These are phyloP conservation scores for Teratosphaeria nubilosa DNA, from an alignment of 2,329 filamentous ascomycete species.

Conservation along the genomic window DNA sequence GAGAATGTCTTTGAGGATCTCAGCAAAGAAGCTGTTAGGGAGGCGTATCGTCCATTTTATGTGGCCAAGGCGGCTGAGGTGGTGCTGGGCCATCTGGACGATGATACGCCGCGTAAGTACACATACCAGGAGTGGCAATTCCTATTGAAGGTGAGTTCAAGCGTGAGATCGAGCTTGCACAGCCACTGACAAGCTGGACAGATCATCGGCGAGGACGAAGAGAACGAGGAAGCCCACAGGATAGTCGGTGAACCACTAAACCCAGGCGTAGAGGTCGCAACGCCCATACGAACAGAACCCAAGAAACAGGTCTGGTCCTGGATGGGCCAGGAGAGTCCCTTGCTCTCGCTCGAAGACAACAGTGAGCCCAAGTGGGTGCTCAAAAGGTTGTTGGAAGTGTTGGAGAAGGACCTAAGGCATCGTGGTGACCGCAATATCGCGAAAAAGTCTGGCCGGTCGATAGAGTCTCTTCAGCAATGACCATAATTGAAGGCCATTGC, in stretches of 20 bases:
- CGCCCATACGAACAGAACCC: neutral
- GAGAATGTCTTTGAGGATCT: conserved; percentile 1
- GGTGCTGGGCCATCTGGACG: conserved; percentile 27
- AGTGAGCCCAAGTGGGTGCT: conserved; percentile 35
- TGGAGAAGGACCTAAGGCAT: conserved; percentile 29
- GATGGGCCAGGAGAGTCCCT: conserved; percentile 8
- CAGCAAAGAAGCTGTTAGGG: neutral
- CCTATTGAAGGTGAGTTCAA: conserved; percentile 19
- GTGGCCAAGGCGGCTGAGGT: conserved; percentile 30
- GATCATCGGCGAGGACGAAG: conserved; percentile 29
- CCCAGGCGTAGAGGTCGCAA: conserved; percentile 3
- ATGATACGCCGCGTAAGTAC: conserved; percentile 8
- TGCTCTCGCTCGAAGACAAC: conserved; percentile 20
- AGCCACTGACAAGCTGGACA: conserved; percentile 1
- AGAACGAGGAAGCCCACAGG: conserved; percentile 3
- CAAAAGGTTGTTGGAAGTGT: conserved; percentile 27
- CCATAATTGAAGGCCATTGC: neutral
- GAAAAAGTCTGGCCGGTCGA: neutral
- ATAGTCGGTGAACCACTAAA: conserved; percentile 1
- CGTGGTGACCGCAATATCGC: conserved; percentile 1
- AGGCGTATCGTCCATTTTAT: conserved; percentile 5
- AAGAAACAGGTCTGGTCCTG: conserved; percentile 6
- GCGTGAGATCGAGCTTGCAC: too few species aligned
- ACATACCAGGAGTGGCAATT: conserved; percentile 28
- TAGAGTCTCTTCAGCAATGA: neutral